These are phyloP conservation scores for Bretschneidera sinensis DNA, from an alignment of 345 rosid genomes.

Conservation along the genomic window DNA sequence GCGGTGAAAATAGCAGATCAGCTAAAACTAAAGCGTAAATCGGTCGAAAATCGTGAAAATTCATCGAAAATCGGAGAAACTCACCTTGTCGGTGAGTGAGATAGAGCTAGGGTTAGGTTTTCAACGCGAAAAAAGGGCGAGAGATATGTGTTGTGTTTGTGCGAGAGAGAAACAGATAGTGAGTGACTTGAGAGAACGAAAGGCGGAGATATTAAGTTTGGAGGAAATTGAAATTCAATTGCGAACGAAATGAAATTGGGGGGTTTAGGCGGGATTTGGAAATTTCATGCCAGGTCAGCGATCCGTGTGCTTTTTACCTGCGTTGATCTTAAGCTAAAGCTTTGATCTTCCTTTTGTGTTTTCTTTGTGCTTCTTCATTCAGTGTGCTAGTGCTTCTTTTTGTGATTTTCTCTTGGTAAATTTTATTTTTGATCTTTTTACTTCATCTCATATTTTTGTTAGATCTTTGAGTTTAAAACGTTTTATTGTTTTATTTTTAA, in stretches of 20 bases:
- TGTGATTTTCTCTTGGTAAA: background rate
- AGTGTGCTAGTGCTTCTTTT: conserved; percentile 19
- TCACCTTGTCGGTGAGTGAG: conserved; percentile 19
- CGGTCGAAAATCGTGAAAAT: conserved; percentile 7
- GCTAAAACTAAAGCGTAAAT: background rate
- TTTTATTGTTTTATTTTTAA: too few species aligned
- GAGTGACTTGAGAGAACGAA: background rate
- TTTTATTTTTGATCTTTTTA: conserved; percentile 13
- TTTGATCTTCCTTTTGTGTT: conserved; percentile 30
- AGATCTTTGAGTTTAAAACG: conserved; percentile 15
- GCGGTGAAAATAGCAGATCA: conserved; percentile 25
- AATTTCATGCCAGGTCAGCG: conserved; percentile 57
- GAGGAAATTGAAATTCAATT: conserved; percentile 75
- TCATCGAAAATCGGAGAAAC: background rate
- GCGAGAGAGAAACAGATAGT: conserved; percentile 1
- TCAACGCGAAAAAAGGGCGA: conserved; percentile 1
- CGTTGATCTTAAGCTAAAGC: conserved; percentile 22
- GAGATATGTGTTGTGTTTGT: conserved; percentile 1
- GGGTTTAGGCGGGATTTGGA: conserved; percentile 89
- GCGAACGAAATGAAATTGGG: conserved; percentile 57
- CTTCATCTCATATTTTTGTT: conserved; percentile 1
- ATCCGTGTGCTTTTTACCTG: conserved; percentile 33
- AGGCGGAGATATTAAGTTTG: conserved; percentile 45
- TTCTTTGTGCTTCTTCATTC: conserved; percentile 62
- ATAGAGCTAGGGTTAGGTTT: conserved; percentile 26